phyloP scores from a whole-genome alignment of 805 yeast species.

The Candida nonsorbophila region DNA sequence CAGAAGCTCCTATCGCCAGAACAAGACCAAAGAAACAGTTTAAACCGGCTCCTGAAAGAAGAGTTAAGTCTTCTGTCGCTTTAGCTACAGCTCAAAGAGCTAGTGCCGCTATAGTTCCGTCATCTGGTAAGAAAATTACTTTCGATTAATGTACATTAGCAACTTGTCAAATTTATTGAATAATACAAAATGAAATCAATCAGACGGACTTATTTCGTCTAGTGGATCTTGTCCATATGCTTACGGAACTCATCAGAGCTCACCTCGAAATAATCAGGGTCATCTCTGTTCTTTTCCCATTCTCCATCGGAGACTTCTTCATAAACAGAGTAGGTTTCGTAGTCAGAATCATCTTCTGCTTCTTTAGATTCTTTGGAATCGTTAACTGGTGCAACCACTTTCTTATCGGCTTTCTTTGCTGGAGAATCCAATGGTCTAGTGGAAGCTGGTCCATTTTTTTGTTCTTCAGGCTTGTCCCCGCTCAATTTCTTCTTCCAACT shows the following conservation, averaged over 20 bases:
- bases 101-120: conserved; percentile 80
- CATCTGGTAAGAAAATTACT: conserved; percentile 81
- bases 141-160: conserved; percentile 42
- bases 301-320: conserved; percentile 48
- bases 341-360: conserved; percentile 10
- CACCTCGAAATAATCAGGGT: conserved; percentile 46
- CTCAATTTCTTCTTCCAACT: conserved; percentile 4
- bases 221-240: conserved; percentile 12
- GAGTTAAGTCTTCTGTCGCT: conserved; percentile 76
- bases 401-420: too few species aligned
- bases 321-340: conserved; percentile 24
- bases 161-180: neutral
- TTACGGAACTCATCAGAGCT: conserved; percentile 18
- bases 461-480: conserved; percentile 1
- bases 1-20: conserved; percentile 1
- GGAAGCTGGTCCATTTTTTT: too few species aligned
- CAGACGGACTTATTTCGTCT: neutral
- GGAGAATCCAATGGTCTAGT: too few species aligned
- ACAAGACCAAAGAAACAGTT: conserved; percentile 12
- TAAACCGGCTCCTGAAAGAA: conserved; percentile 27
- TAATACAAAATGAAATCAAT: conserved; percentile 5
- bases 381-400: too few species aligned
- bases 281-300: conserved; percentile 37
- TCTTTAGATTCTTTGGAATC: conserved; percentile 1
- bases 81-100: conserved; percentile 86